Evolutionary conservation across 345 rosid genomes (phyloP).

Genomic region (Eucalyptus cladocalyx): DNA sequence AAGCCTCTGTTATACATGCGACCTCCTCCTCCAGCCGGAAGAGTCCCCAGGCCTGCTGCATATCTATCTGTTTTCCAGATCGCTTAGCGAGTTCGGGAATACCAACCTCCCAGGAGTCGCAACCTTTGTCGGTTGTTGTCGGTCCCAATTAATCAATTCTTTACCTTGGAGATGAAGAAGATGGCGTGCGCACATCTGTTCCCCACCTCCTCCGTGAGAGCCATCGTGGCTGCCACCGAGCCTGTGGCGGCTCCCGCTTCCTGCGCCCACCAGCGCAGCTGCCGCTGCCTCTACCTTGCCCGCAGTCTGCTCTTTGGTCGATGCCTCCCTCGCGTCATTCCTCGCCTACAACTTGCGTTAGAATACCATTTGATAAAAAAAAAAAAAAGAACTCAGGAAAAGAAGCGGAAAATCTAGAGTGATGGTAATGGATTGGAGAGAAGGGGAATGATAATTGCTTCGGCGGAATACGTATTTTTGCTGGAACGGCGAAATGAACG

Average conservation of each 20-base stretch:
- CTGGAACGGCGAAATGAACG: background rate
- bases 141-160: background rate
- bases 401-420: background rate
- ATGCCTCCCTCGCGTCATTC: slow-evolving; percentile 7
- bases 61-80: background rate
- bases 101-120: background rate
- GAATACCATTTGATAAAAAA: background rate
- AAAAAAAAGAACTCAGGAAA: no score
- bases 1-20: background rate
- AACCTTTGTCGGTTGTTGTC: background rate
- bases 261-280: slow-evolving; percentile 7
- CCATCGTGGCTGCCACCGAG: slow-evolving; percentile 19
- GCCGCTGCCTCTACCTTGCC: slow-evolving; percentile 15
- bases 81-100: background rate
- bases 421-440: background rate
- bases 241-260: slow-evolving; percentile 23
- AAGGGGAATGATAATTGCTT: background rate
- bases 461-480: background rate
- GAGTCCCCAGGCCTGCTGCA: background rate
- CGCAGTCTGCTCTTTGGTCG: slow-evolving; percentile 33
- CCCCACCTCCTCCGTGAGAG: slow-evolving; percentile 20
- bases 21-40: background rate
- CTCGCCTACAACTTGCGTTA: slow-evolving; percentile 2
- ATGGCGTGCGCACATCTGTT: slow-evolving; percentile 31
- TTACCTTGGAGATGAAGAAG: slow-evolving; percentile 37